Evolutionary conservation across 352 stramenopile genomes (phyloP).

Genomic region (Globisporangium cylindrosporum): DNA sequence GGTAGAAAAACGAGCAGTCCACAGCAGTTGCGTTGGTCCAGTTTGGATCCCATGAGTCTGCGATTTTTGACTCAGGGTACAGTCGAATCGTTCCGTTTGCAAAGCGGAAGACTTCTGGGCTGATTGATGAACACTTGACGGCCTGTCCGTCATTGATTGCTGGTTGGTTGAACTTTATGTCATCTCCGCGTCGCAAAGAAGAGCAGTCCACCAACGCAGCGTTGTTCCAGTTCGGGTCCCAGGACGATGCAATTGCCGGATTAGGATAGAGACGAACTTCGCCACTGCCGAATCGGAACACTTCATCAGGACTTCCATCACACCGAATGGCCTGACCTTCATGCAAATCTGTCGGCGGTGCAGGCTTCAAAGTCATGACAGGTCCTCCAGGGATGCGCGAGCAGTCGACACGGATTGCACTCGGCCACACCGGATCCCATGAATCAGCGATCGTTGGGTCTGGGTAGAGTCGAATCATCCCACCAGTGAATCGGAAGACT

Average conservation of each 20-base stretch:
- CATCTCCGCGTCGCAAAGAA: not conserved
- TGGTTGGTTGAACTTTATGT: conserved; percentile 15
- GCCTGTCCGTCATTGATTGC: conserved; percentile 11
- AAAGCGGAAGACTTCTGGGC: conserved; percentile 4
- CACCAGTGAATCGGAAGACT: conserved; percentile 15
- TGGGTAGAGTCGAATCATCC: conserved; percentile 20
- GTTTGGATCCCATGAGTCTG: conserved; percentile 21
- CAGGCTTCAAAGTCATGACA: conserved; percentile 13
- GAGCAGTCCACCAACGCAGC: conserved; percentile 8
- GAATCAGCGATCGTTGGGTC: conserved; percentile 18
- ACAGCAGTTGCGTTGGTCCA: conserved; percentile 13
- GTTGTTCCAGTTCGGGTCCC: conserved; percentile 17
- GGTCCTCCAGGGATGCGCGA: conserved; percentile 9
- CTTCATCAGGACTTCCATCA: not conserved
- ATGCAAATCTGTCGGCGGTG: not conserved
- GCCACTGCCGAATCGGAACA: conserved; percentile 21
- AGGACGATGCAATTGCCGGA: conserved; percentile 21
- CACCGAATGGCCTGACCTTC: conserved; percentile 24
- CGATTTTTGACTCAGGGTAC: conserved; percentile 19
- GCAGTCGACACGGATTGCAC: conserved; percentile 18
- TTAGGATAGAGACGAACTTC: conserved; percentile 16
- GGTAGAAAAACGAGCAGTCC: conserved; percentile 15
- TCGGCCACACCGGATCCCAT: conserved; percentile 24
- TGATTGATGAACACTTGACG: conserved; percentile 5
- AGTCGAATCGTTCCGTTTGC: conserved; percentile 8